A percentile compares a stretch with the other conserved stretches of the same genome.
phyloP scores from a whole-genome alignment of 2,329 filamentous ascomycete species.

The Chaetomium strumarium region DNA sequence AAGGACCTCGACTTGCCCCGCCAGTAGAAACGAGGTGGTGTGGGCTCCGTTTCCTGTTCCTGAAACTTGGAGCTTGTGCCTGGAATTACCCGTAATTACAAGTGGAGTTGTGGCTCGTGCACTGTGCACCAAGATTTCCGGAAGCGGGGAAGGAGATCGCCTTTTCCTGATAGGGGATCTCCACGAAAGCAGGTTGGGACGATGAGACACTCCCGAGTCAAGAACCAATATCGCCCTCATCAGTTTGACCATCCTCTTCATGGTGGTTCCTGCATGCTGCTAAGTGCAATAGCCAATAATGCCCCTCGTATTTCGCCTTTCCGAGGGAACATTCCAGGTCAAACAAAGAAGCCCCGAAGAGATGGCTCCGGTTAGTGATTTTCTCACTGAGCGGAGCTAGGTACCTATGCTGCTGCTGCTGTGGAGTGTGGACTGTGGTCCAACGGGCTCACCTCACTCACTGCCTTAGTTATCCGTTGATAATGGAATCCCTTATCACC shows the following conservation, averaged over 20 bases:
- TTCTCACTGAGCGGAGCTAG: too few species aligned
- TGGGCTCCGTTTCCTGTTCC: conserved; percentile 14
- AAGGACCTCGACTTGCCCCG: not conserved
- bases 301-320: not conserved
- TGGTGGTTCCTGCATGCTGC: conserved; percentile 16
- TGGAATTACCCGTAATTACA: conserved; percentile 7
- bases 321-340: too few species aligned
- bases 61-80: conserved; percentile 16
- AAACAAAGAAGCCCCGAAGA: too few species aligned
- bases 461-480: too few species aligned
- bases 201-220: not conserved
- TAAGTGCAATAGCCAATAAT: conserved; percentile 10
- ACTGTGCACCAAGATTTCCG: not conserved
- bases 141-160: conserved; percentile 4
- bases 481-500: too few species aligned
- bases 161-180: conserved; percentile 9
- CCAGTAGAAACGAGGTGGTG: not conserved
- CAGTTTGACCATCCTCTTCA: not conserved
- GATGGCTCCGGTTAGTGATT: too few species aligned
- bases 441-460: too few species aligned
- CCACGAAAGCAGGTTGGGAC: not conserved
- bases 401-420: too few species aligned
- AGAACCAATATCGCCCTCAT: conserved; percentile 6
- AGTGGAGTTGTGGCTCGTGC: not conserved
- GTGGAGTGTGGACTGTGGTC: too few species aligned